These are phyloP conservation scores for Lipomyces starkeyi DNA, from an alignment of 805 yeast species.

Conservation along the genomic window DNA sequence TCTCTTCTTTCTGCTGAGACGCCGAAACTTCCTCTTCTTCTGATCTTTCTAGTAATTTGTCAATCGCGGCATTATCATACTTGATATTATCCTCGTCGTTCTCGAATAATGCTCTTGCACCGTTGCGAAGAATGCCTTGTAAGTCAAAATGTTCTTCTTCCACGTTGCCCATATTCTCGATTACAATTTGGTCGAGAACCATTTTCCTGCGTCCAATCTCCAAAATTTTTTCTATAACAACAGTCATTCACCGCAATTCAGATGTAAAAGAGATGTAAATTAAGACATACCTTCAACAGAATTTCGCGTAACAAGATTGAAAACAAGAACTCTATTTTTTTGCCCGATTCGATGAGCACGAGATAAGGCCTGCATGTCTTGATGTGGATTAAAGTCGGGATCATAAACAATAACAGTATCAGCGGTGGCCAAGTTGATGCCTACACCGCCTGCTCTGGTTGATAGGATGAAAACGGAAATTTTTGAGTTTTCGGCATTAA, in stretches of 20 bases:
- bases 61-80: slow-evolving; percentile 69
- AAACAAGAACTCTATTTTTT: slow-evolving; percentile 76
- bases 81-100: slow-evolving; percentile 58
- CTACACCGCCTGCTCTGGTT: slow-evolving; percentile 93
- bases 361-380: slow-evolving; percentile 94
- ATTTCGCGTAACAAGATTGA: slow-evolving; percentile 51
- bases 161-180: slow-evolving; percentile 82
- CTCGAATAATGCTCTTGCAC: slow-evolving; percentile 64
- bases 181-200: slow-evolving; percentile 88
- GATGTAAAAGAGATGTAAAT: slow-evolving; percentile 59
- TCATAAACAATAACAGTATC: slow-evolving; percentile 90
- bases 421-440: slow-evolving; percentile 82
- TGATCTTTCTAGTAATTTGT: slow-evolving; percentile 76
- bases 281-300: slow-evolving; percentile 82
- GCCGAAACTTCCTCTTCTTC: slow-evolving; percentile 30
- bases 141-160: slow-evolving; percentile 71
- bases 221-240: slow-evolving; percentile 61
- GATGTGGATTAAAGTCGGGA: slow-evolving; percentile 97
- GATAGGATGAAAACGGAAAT: slow-evolving; percentile 70
- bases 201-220: slow-evolving; percentile 88
- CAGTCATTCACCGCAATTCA: neutral
- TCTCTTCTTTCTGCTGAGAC: neutral
- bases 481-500: slow-evolving; percentile 48
- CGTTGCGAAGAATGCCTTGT: slow-evolving; percentile 43
- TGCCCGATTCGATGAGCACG: slow-evolving; percentile 94